A percentile compares a stretch with the other conserved stretches of the same genome.
phyloP scores from a whole-genome alignment of 352 stramenopile species.

The Stephanocyclus meneghinianus region DNA sequence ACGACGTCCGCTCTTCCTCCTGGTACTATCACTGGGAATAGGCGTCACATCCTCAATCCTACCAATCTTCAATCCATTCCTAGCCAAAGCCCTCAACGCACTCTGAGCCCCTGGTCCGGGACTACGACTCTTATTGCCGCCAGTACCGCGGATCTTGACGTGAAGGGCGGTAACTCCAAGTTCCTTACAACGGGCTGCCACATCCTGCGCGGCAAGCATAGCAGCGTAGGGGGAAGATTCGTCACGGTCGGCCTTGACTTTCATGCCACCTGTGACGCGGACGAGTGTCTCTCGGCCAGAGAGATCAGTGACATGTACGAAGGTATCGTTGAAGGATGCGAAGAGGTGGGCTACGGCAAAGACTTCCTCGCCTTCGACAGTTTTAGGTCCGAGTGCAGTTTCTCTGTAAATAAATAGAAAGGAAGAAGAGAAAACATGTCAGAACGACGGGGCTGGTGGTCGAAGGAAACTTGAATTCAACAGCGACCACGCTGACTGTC shows the following conservation, averaged over 20 bases:
- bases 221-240: constrained; percentile 99
- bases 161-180: constrained; percentile 99
- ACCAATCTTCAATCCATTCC: constrained; percentile 99
- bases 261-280: constrained; percentile 99
- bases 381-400: constrained; percentile 77
- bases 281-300: constrained; percentile 99
- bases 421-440: background rate
- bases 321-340: constrained; percentile 99
- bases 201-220: constrained; percentile 99
- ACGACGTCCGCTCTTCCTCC: constrained; percentile 97
- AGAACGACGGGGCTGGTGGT: background rate
- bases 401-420: background rate
- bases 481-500: no score
- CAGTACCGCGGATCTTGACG: constrained; percentile 99
- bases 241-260: constrained; percentile 99
- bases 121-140: constrained; percentile 97
- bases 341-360: constrained; percentile 99
- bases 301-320: constrained; percentile 99
- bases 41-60: constrained; percentile 99
- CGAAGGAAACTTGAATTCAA: no score
- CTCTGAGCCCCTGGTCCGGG: constrained; percentile 98
- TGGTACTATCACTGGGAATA: constrained; percentile 98
- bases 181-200: constrained; percentile 92
- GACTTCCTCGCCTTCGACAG: constrained; percentile 96
- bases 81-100: constrained; percentile 96